phyloP scores from a whole-genome alignment of 345 rosid species.

The Balakata baccata region DNA sequence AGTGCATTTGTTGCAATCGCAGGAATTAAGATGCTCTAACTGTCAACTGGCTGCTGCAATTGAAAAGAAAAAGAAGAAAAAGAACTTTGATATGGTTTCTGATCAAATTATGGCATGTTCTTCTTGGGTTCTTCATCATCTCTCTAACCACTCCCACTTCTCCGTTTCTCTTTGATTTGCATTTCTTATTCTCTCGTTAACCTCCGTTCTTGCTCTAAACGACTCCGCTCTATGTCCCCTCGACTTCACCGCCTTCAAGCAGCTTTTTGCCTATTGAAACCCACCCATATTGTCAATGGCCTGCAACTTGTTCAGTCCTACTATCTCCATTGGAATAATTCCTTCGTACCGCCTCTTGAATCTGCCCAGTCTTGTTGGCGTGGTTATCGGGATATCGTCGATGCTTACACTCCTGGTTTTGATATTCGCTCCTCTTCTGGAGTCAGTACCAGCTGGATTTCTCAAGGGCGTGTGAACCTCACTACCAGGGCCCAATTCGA shows the following conservation, averaged over 20 bases:
- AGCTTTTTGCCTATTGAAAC: conserved; percentile 15
- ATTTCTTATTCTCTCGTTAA: conserved; percentile 7
- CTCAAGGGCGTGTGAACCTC: conserved; percentile 74
- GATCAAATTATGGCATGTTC: too few species aligned
- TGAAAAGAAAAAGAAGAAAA: too few species aligned
- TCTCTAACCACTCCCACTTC: too few species aligned
- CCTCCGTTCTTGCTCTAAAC: conserved; percentile 24
- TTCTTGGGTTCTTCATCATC: too few species aligned
- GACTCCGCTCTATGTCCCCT: conserved; percentile 58
- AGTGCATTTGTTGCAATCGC: too few species aligned
- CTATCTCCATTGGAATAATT: conserved; percentile 49
- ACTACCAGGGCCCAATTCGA: conserved; percentile 60
- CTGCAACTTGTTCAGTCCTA: conserved; percentile 66
- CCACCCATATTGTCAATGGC: conserved; percentile 49
- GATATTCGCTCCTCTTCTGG: conserved; percentile 61
- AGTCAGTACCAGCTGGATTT: conserved; percentile 67
- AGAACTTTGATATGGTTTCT: too few species aligned
- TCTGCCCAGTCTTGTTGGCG: conserved; percentile 72
- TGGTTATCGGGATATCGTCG: conserved; percentile 42
- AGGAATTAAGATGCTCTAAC: too few species aligned
- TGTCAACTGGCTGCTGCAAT: too few species aligned
- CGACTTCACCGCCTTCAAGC: conserved; percentile 52
- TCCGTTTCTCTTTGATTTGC: conserved; percentile 14
- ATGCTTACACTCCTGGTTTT: conserved; percentile 35
- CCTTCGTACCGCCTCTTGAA: conserved; percentile 56